Percentiles rank a stretch among this genome's conserved stretches.
These are phyloP conservation scores for Coffea humblotiana DNA, from an alignment of 305 asterid genomes.

Conservation along the genomic window DNA sequence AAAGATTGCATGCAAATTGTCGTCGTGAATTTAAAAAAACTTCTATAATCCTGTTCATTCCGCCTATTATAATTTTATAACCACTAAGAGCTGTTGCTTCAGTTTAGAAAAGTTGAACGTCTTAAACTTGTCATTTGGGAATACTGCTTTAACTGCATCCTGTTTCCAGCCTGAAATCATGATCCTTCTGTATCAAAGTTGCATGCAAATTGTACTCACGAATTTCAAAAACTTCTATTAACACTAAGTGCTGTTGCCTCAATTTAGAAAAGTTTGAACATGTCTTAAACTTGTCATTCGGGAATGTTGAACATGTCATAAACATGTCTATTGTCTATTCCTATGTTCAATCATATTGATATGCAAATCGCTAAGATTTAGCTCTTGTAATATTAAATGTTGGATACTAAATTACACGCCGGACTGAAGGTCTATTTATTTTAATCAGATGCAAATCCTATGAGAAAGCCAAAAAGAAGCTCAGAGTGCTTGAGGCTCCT, in stretches of 20 bases:
- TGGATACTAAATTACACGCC: slow-evolving; percentile 2
- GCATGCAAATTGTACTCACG: no score
- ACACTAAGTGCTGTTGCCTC: not conserved
- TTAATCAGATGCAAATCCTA: slow-evolving; percentile 67
- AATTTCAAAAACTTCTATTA: no score
- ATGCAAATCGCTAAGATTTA: not conserved
- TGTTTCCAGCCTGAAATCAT: no score
- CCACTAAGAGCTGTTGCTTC: not conserved
- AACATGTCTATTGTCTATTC: not conserved
- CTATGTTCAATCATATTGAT: not conserved
- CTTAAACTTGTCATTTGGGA: not conserved
- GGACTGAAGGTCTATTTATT: slow-evolving; percentile 8
- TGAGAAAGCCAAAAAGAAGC: slow-evolving; percentile 81
- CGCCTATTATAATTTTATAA: not conserved
- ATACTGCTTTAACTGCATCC: not conserved
- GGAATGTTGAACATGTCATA: not conserved
- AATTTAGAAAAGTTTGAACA: not conserved
- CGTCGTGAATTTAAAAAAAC: not conserved
- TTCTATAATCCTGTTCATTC: not conserved
- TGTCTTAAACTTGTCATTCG: not conserved
- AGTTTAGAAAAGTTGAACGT: not conserved
- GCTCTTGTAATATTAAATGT: not conserved
- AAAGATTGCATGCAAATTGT: not conserved
- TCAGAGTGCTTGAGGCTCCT: slow-evolving; percentile 80
- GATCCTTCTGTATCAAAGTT: no score